Conservation (phyloP, 495 filamentous ascomycete genomes). For the Penicillium steckii region DNA sequence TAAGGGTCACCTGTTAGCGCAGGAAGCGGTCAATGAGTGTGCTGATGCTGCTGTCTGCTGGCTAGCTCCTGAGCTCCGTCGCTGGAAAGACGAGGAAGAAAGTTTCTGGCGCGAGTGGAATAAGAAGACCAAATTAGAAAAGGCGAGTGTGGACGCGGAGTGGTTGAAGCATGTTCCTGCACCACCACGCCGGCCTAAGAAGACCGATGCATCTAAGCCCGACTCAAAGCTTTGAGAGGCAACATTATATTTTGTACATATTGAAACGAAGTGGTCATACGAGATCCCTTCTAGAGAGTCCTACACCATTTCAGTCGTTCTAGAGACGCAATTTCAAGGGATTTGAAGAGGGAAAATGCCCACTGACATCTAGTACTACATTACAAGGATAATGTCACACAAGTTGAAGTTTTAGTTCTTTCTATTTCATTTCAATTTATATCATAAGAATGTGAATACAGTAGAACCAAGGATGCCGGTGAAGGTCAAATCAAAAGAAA, state of each 20-base stretch:
- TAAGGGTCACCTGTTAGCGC: conserved; percentile 79
- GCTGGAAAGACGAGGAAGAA: conserved; percentile 64
- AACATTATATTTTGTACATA: background rate
- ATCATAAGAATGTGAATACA: conserved; percentile 3
- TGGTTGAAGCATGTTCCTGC: conserved; percentile 52
- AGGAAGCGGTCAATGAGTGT: conserved; percentile 68
- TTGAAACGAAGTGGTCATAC: background rate
- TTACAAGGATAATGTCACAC: background rate
- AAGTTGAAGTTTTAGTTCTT: background rate
- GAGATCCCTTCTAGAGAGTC: background rate
- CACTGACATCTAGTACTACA: background rate
- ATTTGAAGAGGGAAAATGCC: background rate
- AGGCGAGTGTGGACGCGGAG: conserved; percentile 55
- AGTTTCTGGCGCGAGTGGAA: conserved; percentile 56
- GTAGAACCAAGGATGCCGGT: background rate
- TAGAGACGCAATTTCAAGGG: background rate
- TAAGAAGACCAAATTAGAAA: conserved; percentile 49
- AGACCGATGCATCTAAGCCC: conserved; percentile 13
- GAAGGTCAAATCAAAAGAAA: background rate
- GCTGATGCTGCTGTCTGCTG: conserved; percentile 62
- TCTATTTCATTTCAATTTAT: conserved; percentile 5
- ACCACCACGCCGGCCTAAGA: conserved; percentile 39
- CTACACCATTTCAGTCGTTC: too few relatives aligned
- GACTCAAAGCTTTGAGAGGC: conserved; percentile 29
- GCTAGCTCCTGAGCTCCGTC: conserved; percentile 59